phyloP scores from a whole-genome alignment of 192 early-diverging fungal species.

The Linnemannia exigua region DNA sequence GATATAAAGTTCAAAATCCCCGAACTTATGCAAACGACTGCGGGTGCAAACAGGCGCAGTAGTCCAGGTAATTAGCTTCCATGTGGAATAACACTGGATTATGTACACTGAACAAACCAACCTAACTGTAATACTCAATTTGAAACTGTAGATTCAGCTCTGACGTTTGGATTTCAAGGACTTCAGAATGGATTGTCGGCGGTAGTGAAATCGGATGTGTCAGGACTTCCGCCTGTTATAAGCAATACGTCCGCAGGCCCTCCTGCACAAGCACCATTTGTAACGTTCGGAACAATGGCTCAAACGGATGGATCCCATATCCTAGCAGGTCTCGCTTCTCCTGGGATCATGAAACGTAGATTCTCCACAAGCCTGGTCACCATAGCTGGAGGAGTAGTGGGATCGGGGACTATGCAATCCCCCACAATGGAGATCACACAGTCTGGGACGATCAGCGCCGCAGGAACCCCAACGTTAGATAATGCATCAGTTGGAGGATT shows the following conservation, averaged over 20 bases:
- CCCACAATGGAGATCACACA: not conserved
- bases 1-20: slow-evolving; percentile 18
- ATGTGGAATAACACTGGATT: not conserved
- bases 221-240: not conserved
- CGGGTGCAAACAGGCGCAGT: not conserved
- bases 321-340: not conserved
- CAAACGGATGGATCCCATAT: not conserved
- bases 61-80: not conserved
- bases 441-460: not conserved
- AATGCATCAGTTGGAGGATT: slow-evolving; percentile 8
- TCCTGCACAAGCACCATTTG: not conserved
- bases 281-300: not conserved
- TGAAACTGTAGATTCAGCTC: not conserved
- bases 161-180: not conserved
- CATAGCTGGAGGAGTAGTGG: not conserved
- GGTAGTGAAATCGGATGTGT: not conserved
- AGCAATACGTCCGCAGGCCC: not conserved
- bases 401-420: not conserved
- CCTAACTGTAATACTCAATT: not conserved
- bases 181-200: not conserved
- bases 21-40: not conserved
- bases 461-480: not conserved
- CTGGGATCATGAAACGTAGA: slow-evolving; percentile 18
- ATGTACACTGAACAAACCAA: no score
- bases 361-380: slow-evolving; percentile 11